Evolutionary conservation across 345 rosid species (phyloP), one percentile per base, ranked within the genome.

Genomic region (Acer negundo): DNA sequence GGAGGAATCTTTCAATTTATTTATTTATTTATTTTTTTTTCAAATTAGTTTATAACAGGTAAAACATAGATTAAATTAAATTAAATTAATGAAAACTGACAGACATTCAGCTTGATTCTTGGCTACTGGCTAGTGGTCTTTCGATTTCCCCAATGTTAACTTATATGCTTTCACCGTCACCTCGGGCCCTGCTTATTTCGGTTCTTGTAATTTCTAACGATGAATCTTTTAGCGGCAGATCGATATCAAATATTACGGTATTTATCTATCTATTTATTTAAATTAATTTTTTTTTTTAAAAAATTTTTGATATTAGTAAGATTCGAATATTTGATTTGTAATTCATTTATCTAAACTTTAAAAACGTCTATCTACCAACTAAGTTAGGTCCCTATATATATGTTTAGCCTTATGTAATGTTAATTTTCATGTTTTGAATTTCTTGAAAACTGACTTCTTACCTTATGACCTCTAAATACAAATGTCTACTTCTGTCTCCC

Each of bases 21-120:
- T 2, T 12, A 13, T 51, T 2, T 12, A 12, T 49, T 49, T n/a
- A n/a, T n/a, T 19, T 28, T n/a, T 16, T 28, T 31, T 35, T 35
- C 38, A 35, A 35, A 35, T 35, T 35, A 3, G 6, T 35, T 31
- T 1, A 15, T 51, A 13, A 15, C 8, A 15, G 19, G 55, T 1
- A 12, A 49, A 49, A 49, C 4, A 35, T 35, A 35, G 38, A 35
- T 35, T 35, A 35, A 23, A 23, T 61, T 35, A 35, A 23, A 23
- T 61, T 22, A 66, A 47, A 13, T 11, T 38, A 35, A 67, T 22
- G 62, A 80, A 28, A 47, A 28, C 79, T 72, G 83, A 84, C 89
- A 82, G 55, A 84, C 89, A 86, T 82, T 84, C 87, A 82, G 86
- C 85, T 77, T 40, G 86, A 69, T 59, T 82, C 70, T 44, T 72